Base-by-base conservation (phyloP, 352 stramenopile species). In the Pythium aquatile region DNA sequence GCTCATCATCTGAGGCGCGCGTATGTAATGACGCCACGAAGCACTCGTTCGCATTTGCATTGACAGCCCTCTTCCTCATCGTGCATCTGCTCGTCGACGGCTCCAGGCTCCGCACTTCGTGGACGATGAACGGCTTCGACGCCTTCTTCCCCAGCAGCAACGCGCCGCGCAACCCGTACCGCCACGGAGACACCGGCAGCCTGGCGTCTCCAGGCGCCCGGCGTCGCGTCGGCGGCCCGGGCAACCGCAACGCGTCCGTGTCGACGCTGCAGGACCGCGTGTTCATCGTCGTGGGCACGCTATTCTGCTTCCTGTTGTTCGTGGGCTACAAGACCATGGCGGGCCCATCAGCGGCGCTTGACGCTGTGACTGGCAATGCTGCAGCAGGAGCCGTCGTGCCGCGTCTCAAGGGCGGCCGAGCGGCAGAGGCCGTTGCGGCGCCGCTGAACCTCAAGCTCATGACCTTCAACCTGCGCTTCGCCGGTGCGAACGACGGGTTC, bases 81-180 rank as follows among this genome's bases (percentile, higher is more conserved):
- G 6, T 16, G 11, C 35, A 16, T 42, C 20, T 24, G 20, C 20
- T 8, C 49, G 28, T 56, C 28, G 49, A 10, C 30, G 5, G 51
- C 14, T 28, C 30, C 30, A 30, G 10, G 39, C 35, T n/a, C 54
- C 42, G 6, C 8, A 11, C 14, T 2, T 28, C 29, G 20, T 20
- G n/a, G 42, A 39, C 37, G 1, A 90, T 90, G 81, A 86, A 82
- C 69, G 68, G 73, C 62, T 82, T 85, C 63, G 75, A 85, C 59
- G 76, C 78, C 58, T 88, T 91, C 76, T 89, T 90, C 78, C 74
- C 79, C 56, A 83, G 57, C 64, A 78, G 68, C 69, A 71, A 73
- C 48, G 70, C 73, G 63, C 81, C 79, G 65, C 77, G 78, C 58
- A 94, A 94, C 55, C 85, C 83, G 58, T 94, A 91, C 75, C 81